phyloP scores from a whole-genome alignment of 2,329 filamentous ascomycete genomes.

The Nakataea oryzae region DNA sequence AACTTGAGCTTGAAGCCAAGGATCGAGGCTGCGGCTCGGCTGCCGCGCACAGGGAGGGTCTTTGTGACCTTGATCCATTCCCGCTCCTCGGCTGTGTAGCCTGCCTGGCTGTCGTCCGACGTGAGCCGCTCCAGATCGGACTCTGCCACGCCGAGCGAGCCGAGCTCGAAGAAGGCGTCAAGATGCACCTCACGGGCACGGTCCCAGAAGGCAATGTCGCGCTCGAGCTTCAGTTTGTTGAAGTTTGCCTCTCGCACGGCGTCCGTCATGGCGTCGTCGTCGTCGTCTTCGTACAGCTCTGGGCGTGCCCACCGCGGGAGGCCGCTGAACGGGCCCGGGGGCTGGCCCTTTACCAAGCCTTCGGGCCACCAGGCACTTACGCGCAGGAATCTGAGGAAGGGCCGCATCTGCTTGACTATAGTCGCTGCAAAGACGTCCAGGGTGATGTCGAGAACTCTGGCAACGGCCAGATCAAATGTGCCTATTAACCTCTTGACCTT shows the following conservation, averaged over 20 bases:
- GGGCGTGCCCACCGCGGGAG: conserved; percentile 83
- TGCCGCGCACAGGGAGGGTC: conserved; percentile 75
- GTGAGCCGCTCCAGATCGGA: conserved; percentile 39
- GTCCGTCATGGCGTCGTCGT: conserved; percentile 52
- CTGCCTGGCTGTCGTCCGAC: conserved; percentile 34
- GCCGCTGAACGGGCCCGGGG: conserved; percentile 25
- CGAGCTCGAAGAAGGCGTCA: conserved; percentile 82
- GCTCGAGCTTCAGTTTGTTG: conserved; percentile 43
- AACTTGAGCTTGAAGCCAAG: conserved; percentile 96
- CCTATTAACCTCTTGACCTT: conserved; percentile 90
- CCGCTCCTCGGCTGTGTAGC: conserved; percentile 45
- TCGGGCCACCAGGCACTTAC: conserved; percentile 96
- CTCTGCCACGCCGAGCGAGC: conserved; percentile 56
- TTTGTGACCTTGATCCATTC: conserved; percentile 75
- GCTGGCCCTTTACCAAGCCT: conserved; percentile 31
- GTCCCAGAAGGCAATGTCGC: conserved; percentile 74
- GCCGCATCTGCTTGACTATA: conserved; percentile 83
- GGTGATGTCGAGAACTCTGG: conserved; percentile 85
- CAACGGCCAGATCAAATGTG: conserved; percentile 93
- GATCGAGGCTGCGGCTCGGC: conserved; percentile 84
- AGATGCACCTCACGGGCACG: conserved; percentile 67
- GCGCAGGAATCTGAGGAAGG: conserved; percentile 87
- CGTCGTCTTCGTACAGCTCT: conserved; percentile 39
- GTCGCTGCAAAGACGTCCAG: conserved; percentile 91
- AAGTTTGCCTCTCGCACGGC: conserved; percentile 63